A percentile compares a stretch with the other conserved stretches of the same genome.
phyloP scores from a whole-genome alignment of 1,284 basidiomycete species.

The Sparassis latifolia region DNA sequence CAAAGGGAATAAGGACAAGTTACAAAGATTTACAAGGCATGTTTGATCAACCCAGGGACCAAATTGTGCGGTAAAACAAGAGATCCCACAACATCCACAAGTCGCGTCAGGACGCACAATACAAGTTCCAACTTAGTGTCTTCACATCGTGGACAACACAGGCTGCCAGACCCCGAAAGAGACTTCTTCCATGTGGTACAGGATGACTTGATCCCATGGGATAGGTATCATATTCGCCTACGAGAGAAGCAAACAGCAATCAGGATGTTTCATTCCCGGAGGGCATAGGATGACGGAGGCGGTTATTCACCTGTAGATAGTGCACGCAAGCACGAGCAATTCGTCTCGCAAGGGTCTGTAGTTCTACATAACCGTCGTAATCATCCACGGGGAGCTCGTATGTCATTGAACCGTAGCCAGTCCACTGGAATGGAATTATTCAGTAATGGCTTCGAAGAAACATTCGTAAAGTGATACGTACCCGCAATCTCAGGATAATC shows the following conservation, averaged over 20 bases:
- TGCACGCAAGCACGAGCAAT: constrained; percentile 67
- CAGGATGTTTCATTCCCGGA: constrained; percentile 1
- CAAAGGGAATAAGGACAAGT: too few species aligned
- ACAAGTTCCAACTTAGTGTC: neutral
- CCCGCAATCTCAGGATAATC: constrained; percentile 58
- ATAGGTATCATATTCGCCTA: constrained; percentile 62
- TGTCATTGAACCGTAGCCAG: constrained; percentile 61
- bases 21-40: too few species aligned
- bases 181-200: constrained; percentile 69
- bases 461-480: constrained; percentile 20
- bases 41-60: too few species aligned
- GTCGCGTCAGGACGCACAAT: neutral
- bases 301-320: constrained; percentile 56
- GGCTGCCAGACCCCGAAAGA: constrained; percentile 65
- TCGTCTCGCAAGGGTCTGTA: constrained; percentile 62
- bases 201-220: constrained; percentile 59
- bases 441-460: neutral
- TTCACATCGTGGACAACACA: constrained; percentile 34
- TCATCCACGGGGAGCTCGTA: constrained; percentile 70
- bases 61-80: neutral
- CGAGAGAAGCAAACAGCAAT: constrained; percentile 11
- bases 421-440: constrained; percentile 43
- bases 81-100: neutral
- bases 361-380: constrained; percentile 55
- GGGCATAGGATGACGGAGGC: constrained; percentile 1